These are phyloP conservation scores for Stygiomarasmius scandens DNA, from an alignment of 1,284 basidiomycete species.

Conservation along the genomic window DNA sequence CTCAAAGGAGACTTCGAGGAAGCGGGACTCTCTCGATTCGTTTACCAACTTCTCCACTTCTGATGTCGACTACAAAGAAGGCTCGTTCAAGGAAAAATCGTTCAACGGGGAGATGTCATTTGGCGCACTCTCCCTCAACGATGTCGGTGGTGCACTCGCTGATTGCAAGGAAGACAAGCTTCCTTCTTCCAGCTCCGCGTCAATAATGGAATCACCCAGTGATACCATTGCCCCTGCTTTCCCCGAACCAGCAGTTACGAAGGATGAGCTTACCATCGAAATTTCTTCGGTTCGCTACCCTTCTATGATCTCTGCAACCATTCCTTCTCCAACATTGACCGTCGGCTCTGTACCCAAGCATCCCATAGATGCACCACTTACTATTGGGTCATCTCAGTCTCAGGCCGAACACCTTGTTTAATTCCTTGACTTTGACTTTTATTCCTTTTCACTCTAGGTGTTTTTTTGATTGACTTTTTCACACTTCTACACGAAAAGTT, in stretches of 20 bases:
- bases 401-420: background rate
- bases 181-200: background rate
- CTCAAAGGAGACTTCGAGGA: slow-evolving; percentile 40
- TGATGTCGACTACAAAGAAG: slow-evolving; percentile 27
- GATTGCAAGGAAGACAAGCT: slow-evolving; percentile 28
- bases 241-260: background rate
- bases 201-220: slow-evolving; percentile 6
- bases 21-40: slow-evolving; percentile 48
- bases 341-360: background rate
- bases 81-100: slow-evolving; percentile 29
- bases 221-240: slow-evolving; percentile 5
- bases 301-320: slow-evolving; percentile 1
- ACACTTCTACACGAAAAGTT: background rate
- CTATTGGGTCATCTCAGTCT: too few species aligned
- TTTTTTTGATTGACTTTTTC: background rate
- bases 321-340: background rate
- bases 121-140: slow-evolving; percentile 36
- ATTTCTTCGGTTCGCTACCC: slow-evolving; percentile 11
- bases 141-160: slow-evolving; percentile 40
- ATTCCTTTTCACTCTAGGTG: background rate
- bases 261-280: slow-evolving; percentile 4
- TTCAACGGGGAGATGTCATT: slow-evolving; percentile 34
- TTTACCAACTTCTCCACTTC: slow-evolving; percentile 40
- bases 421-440: background rate
- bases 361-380: background rate